Percentiles rank a stretch among this genome's conserved stretches.
phyloP scores from a whole-genome alignment of 1,139 yeast species.

The Taphrina flavorubra region DNA sequence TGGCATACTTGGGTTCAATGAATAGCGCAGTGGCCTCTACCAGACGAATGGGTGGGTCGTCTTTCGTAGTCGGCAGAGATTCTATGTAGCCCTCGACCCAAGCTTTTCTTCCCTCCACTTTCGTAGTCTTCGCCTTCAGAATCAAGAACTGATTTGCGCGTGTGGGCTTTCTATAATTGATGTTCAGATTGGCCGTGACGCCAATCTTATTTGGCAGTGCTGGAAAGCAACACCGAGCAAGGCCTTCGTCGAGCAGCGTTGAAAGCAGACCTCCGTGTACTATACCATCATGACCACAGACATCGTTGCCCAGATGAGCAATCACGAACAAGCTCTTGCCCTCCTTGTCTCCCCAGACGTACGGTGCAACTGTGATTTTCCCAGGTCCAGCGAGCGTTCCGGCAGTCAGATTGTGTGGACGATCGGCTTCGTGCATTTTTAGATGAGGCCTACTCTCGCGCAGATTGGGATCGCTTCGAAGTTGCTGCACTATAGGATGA shows the following conservation, averaged over 20 bases:
- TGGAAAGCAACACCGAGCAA: slow-evolving; percentile 87
- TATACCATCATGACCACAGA: slow-evolving; percentile 72
- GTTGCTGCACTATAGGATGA: slow-evolving; percentile 41
- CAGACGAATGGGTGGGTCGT: slow-evolving; percentile 43
- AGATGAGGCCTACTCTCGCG: slow-evolving; percentile 46
- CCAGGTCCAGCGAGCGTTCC: slow-evolving; percentile 51
- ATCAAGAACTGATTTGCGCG: slow-evolving; percentile 71
- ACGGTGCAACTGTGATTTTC: slow-evolving; percentile 51
- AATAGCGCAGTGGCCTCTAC: slow-evolving; percentile 50
- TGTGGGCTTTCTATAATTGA: slow-evolving; percentile 69
- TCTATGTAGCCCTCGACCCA: slow-evolving; percentile 69
- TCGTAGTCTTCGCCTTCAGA: slow-evolving; percentile 69
- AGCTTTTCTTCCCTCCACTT: slow-evolving; percentile 79
- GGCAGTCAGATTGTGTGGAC: slow-evolving; percentile 50
- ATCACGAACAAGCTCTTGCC: slow-evolving; percentile 42
- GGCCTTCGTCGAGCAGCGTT: slow-evolving; percentile 80
- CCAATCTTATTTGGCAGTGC: slow-evolving; percentile 81
- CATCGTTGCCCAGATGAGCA: slow-evolving; percentile 63
- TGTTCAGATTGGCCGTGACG: slow-evolving; percentile 80
- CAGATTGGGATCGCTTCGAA: slow-evolving; percentile 44
- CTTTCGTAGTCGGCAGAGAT: slow-evolving; percentile 53
- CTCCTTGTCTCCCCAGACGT: slow-evolving; percentile 48
- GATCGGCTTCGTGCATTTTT: slow-evolving; percentile 46
- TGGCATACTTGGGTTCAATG: slow-evolving; percentile 44
- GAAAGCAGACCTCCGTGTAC: slow-evolving; percentile 88